phyloP scores from a whole-genome alignment of 2,329 filamentous ascomycete genomes.

The Trichoderma sp. region DNA sequence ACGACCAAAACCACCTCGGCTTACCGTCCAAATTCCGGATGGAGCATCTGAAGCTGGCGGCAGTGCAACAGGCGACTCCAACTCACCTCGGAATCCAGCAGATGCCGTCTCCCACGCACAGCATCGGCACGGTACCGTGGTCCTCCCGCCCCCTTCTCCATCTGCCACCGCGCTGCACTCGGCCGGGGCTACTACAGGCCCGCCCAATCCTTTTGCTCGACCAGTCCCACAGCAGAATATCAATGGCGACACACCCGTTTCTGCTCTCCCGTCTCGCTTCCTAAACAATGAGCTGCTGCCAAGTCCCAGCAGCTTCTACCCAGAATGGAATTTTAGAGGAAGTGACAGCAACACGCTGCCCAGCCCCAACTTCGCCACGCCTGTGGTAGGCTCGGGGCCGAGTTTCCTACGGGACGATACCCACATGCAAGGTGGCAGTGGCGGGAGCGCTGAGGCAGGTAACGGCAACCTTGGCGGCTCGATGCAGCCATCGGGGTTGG shows the following conservation, averaged over 20 bases:
- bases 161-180: conserved; percentile 84
- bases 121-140: conserved; percentile 63
- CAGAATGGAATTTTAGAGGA: conserved; percentile 80
- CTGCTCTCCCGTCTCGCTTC: conserved; percentile 88
- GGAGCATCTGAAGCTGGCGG: conserved; percentile 80
- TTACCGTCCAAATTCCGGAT: conserved; percentile 94
- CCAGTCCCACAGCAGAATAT: conserved; percentile 73
- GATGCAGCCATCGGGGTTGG: conserved; percentile 24
- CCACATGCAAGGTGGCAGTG: conserved; percentile 30
- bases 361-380: conserved; percentile 92
- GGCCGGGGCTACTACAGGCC: conserved; percentile 86
- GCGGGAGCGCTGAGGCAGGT: conserved; percentile 30
- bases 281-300: conserved; percentile 85
- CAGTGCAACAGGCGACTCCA: conserved; percentile 72
- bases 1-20: conserved; percentile 74
- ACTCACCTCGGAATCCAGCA: conserved; percentile 63
- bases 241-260: conserved; percentile 74
- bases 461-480: conserved; percentile 16
- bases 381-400: conserved; percentile 64
- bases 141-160: conserved; percentile 90
- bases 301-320: conserved; percentile 89
- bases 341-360: conserved; percentile 83
- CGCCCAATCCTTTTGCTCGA: conserved; percentile 92
- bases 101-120: conserved; percentile 61
- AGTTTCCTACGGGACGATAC: conserved; percentile 65